Base-by-base conservation (phyloP, 805 yeast genomes). In the Yarrowia keelungensis region DNA sequence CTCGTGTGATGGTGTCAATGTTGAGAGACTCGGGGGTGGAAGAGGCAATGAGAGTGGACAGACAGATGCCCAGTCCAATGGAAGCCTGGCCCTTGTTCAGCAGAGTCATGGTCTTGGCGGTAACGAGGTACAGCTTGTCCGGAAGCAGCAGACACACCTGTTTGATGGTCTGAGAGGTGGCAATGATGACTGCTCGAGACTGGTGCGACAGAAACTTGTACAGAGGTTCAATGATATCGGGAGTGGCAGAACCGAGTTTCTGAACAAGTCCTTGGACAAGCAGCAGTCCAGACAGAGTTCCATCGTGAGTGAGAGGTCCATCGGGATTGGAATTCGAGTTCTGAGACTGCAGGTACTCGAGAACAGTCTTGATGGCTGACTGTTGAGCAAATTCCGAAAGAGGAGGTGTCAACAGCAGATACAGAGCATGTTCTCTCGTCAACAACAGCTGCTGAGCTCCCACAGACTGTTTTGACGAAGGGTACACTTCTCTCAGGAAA, bases 1-100 rank as follows among this genome's bases (percentile, higher is more conserved):
- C 85, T 78, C 16, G 84, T 73, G 39, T 81, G 82, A 45, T 79
- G 76, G 2, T 87, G 79, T 7, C 84, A 84, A 71, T 81, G 82
- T 56, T 75, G 74, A 19, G 79, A 73, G 61, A 74, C 64, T 62
- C 67, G 19, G 67, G 47, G 39, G 70, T 68, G 10, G 77, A 71
- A 11, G 77, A 41, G 8, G 78, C 72, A n/a, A 73, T 73, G 47
- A 74, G 59, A 5, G 74, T 67, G 0, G 81, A 68, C 5, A 76
- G 69, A 45, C 73, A 71, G 54, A 71, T 71, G 2, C 80, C 76
- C 61, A 73, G 71, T 1, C 80, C 80, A 4, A 72, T 45, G 16
- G 73, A 41, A 8, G 61, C 59, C 12, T 72, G 71, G 7, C 74
- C 70, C 38, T 70, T 69, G 19, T 70, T 68, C 16, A 71, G 68